Conservation (phyloP, 2,329 filamentous ascomycete species). For the Penicillium corylophilum region DNA sequence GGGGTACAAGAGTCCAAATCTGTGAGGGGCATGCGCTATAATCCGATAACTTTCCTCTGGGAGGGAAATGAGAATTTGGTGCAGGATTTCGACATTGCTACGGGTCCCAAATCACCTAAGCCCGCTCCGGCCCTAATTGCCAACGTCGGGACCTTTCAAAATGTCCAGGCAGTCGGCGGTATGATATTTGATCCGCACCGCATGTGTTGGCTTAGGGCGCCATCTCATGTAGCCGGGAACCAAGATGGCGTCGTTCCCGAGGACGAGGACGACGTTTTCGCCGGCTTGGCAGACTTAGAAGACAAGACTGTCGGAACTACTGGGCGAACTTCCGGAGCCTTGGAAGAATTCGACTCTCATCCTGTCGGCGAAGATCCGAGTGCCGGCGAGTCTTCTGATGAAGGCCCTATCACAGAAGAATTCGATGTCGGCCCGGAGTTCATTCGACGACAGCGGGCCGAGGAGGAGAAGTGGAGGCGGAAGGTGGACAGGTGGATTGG, state of each 20-base stretch:
- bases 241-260: conserved; percentile 57
- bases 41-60: conserved; percentile 82
- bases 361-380: conserved; percentile 41
- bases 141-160: conserved; percentile 79
- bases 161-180: conserved; percentile 89
- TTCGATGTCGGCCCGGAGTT: conserved; percentile 98
- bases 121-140: conserved; percentile 72
- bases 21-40: conserved; percentile 95
- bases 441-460: conserved; percentile 80
- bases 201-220: conserved; percentile 95
- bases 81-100: conserved; percentile 68
- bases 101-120: conserved; percentile 42
- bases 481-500: conserved; percentile 85
- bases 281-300: conserved; percentile 88
- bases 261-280: conserved; percentile 91
- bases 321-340: conserved; percentile 23
- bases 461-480: conserved; percentile 86
- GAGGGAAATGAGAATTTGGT: conserved; percentile 91
- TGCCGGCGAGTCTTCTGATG: conserved; percentile 56
- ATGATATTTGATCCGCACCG: conserved; percentile 98
- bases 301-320: conserved; percentile 51
- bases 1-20: conserved; percentile 73
- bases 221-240: conserved; percentile 42
- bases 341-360: conserved; percentile 27
- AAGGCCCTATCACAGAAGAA: conserved; percentile 89